Conservation (phyloP, 805 yeast species). For the Kuraishia molischiana region DNA sequence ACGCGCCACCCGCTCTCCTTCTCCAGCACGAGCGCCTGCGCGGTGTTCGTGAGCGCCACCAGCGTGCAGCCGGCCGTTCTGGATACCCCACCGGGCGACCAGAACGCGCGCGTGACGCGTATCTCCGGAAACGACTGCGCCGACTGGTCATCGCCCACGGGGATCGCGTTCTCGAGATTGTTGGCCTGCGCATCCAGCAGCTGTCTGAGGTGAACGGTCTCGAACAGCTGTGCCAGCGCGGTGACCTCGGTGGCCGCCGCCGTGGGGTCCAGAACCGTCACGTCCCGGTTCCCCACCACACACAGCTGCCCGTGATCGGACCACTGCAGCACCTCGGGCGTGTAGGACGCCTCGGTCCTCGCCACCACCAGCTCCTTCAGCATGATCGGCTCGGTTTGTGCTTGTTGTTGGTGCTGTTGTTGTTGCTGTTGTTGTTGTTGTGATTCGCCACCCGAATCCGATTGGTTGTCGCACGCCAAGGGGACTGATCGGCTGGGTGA, state of each 20-base stretch:
- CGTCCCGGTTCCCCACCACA: not conserved
- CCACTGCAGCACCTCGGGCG: slow-evolving; percentile 11
- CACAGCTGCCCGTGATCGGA: not conserved
- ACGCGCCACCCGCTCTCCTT: slow-evolving; percentile 9
- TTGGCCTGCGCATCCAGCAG: not conserved
- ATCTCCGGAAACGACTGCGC: slow-evolving; percentile 1
- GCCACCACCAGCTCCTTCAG: slow-evolving; percentile 12
- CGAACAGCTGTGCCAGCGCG: not conserved
- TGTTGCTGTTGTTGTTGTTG: too few relatives aligned
- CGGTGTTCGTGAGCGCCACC: slow-evolving; percentile 10
- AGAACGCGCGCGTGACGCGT: slow-evolving; percentile 8
- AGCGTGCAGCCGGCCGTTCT: slow-evolving; percentile 7
- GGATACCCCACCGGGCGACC: slow-evolving; percentile 14
- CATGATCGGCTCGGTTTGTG: too few relatives aligned
- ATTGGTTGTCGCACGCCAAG: too few relatives aligned
- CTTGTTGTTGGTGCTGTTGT: too few relatives aligned
- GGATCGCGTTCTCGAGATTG: not conserved
- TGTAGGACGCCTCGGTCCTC: not conserved
- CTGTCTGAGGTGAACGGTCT: not conserved
- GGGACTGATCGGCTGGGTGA: too few relatives aligned
- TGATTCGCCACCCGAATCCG: too few relatives aligned
- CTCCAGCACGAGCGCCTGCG: slow-evolving; percentile 9
- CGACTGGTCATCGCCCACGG: not conserved
- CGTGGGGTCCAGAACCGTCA: not conserved
- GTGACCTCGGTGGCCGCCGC: not conserved